Percentiles rank a stretch among this genome's conserved stretches.
Evolutionary conservation across 768 basidiomycete genomes (phyloP).

Genomic region (Russula olivacea): DNA sequence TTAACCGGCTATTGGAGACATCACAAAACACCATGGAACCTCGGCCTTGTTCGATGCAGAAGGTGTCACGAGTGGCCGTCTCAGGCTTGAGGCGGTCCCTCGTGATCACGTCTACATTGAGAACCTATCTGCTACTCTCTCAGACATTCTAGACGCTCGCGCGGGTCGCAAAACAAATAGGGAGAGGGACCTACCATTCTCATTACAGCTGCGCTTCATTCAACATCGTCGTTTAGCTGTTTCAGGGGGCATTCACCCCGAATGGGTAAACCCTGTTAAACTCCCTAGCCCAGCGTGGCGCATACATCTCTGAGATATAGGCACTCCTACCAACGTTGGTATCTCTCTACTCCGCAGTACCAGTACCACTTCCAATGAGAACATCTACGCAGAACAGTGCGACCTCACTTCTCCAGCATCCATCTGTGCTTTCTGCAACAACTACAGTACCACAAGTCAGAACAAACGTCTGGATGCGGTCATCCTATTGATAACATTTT

Average conservation of each 20-base stretch:
- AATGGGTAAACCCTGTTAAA: conserved; percentile 64
- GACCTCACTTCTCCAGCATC: conserved; percentile 61
- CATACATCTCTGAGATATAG: conserved; percentile 55
- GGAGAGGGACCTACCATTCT: conserved; percentile 69
- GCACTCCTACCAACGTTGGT: conserved; percentile 54
- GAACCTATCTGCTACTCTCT: too few species aligned
- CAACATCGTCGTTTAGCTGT: neutral
- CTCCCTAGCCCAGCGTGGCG: conserved; percentile 63
- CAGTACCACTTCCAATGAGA: conserved; percentile 68
- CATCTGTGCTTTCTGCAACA: conserved; percentile 63
- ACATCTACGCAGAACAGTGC: conserved; percentile 76
- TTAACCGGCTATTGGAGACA: too few species aligned
- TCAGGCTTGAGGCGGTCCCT: too few species aligned
- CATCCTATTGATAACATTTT: conserved; percentile 55
- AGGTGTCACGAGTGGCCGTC: too few species aligned
- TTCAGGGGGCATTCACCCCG: conserved; percentile 70
- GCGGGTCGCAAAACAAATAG: conserved; percentile 63
- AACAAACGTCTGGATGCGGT: conserved; percentile 71
- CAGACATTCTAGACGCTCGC: too few species aligned
- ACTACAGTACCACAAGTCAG: conserved; percentile 59
- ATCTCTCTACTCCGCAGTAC: conserved; percentile 56
- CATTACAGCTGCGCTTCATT: conserved; percentile 50
- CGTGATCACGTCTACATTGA: too few species aligned
- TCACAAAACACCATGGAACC: too few species aligned
- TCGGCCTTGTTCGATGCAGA: too few species aligned